A percentile compares a stretch with the other conserved stretches of the same genome.
These are phyloP conservation scores for Lepiota venenata DNA, from an alignment of 768 basidiomycete species.

Conservation along the genomic window DNA sequence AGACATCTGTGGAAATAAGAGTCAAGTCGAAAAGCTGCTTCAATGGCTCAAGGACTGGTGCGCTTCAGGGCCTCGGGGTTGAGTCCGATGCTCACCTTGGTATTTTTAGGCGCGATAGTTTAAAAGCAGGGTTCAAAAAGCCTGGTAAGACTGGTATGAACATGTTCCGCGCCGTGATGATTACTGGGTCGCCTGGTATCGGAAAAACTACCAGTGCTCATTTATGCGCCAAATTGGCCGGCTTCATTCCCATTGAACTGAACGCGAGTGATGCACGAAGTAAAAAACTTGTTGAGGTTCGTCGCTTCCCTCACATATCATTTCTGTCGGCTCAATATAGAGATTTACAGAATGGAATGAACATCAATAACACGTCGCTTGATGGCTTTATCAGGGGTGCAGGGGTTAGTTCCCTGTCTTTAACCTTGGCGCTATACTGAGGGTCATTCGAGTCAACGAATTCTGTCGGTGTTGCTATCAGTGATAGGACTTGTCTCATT, in stretches of 20 bases:
- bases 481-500: conserved; percentile 81
- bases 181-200: conserved; percentile 94
- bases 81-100: background rate
- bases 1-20: conserved; percentile 96
- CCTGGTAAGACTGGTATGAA: conserved; percentile 92
- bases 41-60: conserved; percentile 89
- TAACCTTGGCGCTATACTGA: background rate
- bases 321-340: background rate
- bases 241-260: conserved; percentile 90
- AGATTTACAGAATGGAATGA: conserved; percentile 72
- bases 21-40: conserved; percentile 82
- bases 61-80: conserved; percentile 17
- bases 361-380: conserved; percentile 83
- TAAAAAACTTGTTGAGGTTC: conserved; percentile 94
- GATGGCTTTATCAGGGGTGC: conserved; percentile 78
- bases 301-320: conserved; percentile 10
- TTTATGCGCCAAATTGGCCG: conserved; percentile 84
- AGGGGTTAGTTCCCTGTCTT: conserved; percentile 31
- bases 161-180: conserved; percentile 79
- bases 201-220: conserved; percentile 98
- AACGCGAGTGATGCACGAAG: conserved; percentile 96
- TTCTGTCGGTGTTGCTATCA: conserved; percentile 69
- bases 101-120: conserved; percentile 60
- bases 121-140: conserved; percentile 84
- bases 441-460: conserved; percentile 41